phyloP scores from a whole-genome alignment of 495 filamentous ascomycete species.

The Penicillium chermesinum region DNA sequence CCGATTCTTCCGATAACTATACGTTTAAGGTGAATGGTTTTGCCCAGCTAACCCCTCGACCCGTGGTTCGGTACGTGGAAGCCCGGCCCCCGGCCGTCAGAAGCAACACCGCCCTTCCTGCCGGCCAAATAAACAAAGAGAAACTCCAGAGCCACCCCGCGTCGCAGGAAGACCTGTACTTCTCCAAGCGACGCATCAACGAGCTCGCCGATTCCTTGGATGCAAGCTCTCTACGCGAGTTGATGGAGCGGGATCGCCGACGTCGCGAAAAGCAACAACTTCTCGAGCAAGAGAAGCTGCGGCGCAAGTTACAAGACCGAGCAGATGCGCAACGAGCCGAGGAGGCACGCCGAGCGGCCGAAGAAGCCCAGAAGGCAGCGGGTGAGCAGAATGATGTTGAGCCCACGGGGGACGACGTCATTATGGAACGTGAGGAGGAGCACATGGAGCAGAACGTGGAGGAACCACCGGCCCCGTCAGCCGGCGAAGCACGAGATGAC shows the following conservation, averaged over 20 bases:
- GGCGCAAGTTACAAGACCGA: conserved; percentile 61
- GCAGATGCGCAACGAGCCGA: conserved; percentile 59
- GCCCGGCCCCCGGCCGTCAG: conserved; percentile 42
- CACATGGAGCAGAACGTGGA: not conserved
- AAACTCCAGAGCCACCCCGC: conserved; percentile 41
- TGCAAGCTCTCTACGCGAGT: conserved; percentile 70
- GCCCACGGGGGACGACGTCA: not conserved
- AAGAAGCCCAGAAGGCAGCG: conserved; percentile 10
- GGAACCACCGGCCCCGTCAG: conserved; percentile 5
- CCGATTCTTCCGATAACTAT: conserved; percentile 61
- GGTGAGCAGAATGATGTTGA: not conserved
- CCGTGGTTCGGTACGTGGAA: conserved; percentile 68
- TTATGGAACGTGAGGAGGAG: not conserved
- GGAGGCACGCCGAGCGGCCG: conserved; percentile 28
- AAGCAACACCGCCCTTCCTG: conserved; percentile 33
- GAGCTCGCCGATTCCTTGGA: conserved; percentile 76
- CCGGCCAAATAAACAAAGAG: conserved; percentile 32
- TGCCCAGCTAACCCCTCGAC: conserved; percentile 71
- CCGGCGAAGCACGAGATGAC: conserved; percentile 16
- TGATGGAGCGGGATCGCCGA: conserved; percentile 80
- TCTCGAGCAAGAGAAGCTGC: conserved; percentile 64
- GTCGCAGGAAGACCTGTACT: conserved; percentile 57
- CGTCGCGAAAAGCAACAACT: conserved; percentile 68
- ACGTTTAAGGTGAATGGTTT: conserved; percentile 72
- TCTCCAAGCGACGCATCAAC: conserved; percentile 66